Percentiles rank a stretch among this genome's conserved stretches.
Conservation (phyloP, 805 yeast species). For the Suhomyces pyralidae region DNA sequence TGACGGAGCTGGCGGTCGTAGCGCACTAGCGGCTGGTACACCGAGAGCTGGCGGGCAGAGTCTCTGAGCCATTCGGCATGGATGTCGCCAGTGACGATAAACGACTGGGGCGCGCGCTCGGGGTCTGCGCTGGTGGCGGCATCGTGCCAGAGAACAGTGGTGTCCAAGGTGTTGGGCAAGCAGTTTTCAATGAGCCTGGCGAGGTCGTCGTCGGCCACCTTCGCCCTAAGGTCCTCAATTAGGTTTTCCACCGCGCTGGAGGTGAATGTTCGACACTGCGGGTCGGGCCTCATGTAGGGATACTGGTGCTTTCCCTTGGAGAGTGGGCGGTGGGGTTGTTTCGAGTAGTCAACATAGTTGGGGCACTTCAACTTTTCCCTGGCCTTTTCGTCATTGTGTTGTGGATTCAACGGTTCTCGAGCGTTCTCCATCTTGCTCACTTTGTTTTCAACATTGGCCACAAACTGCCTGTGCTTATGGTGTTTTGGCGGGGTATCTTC, state of each 20-base stretch:
- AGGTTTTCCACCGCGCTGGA: constrained; percentile 61
- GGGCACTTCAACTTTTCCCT: constrained; percentile 42
- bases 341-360: constrained; percentile 61
- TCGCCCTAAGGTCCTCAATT: constrained; percentile 48
- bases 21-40: constrained; percentile 61
- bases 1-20: constrained; percentile 48
- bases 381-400: not conserved
- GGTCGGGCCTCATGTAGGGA: constrained; percentile 76
- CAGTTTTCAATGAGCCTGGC: constrained; percentile 77
- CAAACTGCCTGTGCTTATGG: not conserved
- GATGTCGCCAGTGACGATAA: constrained; percentile 87
- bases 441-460: not conserved
- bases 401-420: not conserved
- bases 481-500: not conserved
- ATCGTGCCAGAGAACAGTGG: constrained; percentile 74
- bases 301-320: constrained; percentile 52
- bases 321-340: constrained; percentile 52
- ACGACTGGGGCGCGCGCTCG: constrained; percentile 50
- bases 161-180: constrained; percentile 84
- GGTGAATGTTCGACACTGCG: constrained; percentile 67
- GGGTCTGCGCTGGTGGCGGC: constrained; percentile 11
- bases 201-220: constrained; percentile 60
- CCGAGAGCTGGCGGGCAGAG: constrained; percentile 77
- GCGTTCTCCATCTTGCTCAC: not conserved
- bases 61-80: constrained; percentile 94